Percentiles rank a stretch among this genome's conserved stretches.
Conservation (phyloP, 2,329 filamentous ascomycete species). For the Fusarium sp. region DNA sequence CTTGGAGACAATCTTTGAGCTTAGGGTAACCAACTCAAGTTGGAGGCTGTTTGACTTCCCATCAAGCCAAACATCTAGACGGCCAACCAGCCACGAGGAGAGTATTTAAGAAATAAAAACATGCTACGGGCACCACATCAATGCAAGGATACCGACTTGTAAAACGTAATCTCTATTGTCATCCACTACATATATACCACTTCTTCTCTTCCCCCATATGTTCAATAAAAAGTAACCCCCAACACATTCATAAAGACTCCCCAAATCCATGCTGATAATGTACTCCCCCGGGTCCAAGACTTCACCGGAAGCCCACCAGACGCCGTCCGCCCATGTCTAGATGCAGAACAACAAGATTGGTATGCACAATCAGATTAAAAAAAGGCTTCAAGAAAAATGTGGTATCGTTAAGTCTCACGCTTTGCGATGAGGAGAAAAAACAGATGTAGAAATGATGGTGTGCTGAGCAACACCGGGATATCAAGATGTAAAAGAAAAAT, state of each 20-base stretch:
- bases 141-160: not conserved
- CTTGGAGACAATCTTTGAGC: not conserved
- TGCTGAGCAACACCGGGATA: slow-evolving; percentile 39
- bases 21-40: not conserved
- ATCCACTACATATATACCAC: slow-evolving; percentile 20
- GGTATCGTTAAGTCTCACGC: slow-evolving; percentile 36
- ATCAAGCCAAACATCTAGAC: not conserved
- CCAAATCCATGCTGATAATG: slow-evolving; percentile 21
- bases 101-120: not conserved
- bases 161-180: slow-evolving; percentile 3
- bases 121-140: not conserved
- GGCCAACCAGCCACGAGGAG: too few species aligned
- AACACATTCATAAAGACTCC: not conserved
- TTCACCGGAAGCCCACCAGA: slow-evolving; percentile 23
- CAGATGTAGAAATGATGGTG: slow-evolving; percentile 24
- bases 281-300: slow-evolving; percentile 13
- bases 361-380: slow-evolving; percentile 22
- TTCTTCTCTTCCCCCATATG: not conserved
- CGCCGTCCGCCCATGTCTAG: slow-evolving; percentile 42
- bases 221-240: not conserved
- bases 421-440: slow-evolving; percentile 15
- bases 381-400: slow-evolving; percentile 20
- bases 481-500: slow-evolving; percentile 32
- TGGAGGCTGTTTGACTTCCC: too few species aligned
- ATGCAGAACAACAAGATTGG: slow-evolving; percentile 39